phyloP scores from a whole-genome alignment of 495 filamentous ascomycete species.

The Penicillium pancosmium region DNA sequence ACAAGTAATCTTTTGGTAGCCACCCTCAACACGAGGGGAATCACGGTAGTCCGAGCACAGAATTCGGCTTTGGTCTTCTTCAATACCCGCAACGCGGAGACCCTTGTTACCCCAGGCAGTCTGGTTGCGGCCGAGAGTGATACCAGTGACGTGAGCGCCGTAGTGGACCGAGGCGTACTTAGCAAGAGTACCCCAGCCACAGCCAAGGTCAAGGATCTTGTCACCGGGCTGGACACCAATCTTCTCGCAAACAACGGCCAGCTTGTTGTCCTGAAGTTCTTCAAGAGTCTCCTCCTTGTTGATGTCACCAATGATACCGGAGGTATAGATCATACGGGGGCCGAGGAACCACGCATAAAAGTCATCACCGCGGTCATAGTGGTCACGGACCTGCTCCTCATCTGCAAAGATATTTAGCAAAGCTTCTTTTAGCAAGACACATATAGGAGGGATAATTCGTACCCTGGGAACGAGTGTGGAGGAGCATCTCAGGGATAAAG shows the following conservation, averaged over 20 bases:
- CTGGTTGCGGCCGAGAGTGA: constrained; percentile 71
- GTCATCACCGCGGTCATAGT: constrained; percentile 75
- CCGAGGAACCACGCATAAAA: constrained; percentile 78
- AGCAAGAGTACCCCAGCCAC: constrained; percentile 72
- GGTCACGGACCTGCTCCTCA: constrained; percentile 75
- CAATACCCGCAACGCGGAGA: constrained; percentile 59
- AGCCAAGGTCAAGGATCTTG: constrained; percentile 68
- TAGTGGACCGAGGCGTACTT: constrained; percentile 67
- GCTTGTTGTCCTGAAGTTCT: constrained; percentile 72
- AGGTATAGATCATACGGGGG: constrained; percentile 75
- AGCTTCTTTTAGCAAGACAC: neutral
- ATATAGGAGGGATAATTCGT: constrained; percentile 13
- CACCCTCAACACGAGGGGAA: constrained; percentile 59
- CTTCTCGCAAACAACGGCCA: constrained; percentile 73
- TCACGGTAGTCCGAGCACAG: constrained; percentile 72
- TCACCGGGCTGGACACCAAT: constrained; percentile 64
- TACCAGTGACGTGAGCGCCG: constrained; percentile 64
- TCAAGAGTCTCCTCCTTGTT: constrained; percentile 67
- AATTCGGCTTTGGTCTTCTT: constrained; percentile 65
- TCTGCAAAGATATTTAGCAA: constrained; percentile 40
- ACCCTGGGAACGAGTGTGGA: constrained; percentile 72
- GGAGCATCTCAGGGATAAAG: constrained; percentile 68
- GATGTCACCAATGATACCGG: constrained; percentile 68
- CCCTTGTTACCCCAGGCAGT: constrained; percentile 73
- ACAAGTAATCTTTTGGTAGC: constrained; percentile 72